phyloP scores from a whole-genome alignment of 352 stramenopile species.

The Phytophthora agathidicida region DNA sequence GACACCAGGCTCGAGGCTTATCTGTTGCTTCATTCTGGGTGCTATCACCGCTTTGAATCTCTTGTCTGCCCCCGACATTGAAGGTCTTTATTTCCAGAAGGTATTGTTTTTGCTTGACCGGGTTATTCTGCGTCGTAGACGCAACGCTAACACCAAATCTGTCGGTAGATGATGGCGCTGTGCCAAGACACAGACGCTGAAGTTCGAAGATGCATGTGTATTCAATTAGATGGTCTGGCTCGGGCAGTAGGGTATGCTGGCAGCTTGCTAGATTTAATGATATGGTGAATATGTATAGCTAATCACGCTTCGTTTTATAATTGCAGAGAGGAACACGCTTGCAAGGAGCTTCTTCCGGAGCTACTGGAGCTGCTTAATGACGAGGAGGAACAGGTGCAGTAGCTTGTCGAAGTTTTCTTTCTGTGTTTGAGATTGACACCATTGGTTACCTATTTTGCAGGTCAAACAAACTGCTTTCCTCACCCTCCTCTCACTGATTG shows the following conservation, averaged over 20 bases:
- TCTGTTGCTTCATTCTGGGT: conserved; percentile 78
- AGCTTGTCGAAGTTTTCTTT: neutral
- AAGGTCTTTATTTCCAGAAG: conserved; percentile 85
- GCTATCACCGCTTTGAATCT: conserved; percentile 76
- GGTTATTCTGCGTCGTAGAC: neutral
- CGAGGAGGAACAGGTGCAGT: conserved; percentile 73
- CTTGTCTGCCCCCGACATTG: conserved; percentile 72
- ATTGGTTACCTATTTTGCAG: conserved; percentile 23
- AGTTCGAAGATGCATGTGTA: conserved; percentile 84
- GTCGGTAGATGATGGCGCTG: conserved; percentile 76
- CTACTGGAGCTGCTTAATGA: conserved; percentile 81
- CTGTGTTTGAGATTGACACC: neutral
- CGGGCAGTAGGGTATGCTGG: conserved; percentile 64
- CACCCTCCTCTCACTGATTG: conserved; percentile 70
- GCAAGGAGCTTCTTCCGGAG: conserved; percentile 69
- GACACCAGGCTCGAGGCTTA: conserved; percentile 71
- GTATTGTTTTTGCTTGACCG: conserved; percentile 24
- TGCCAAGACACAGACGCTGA: conserved; percentile 87
- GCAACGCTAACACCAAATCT: neutral
- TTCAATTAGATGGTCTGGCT: conserved; percentile 78
- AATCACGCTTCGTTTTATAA: neutral
- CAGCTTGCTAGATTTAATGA: too few relatives aligned
- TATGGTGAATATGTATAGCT: neutral
- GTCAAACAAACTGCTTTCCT: conserved; percentile 83
- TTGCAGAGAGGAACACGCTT: conserved; percentile 65